phyloP scores from a whole-genome alignment of 768 basidiomycete genomes.

The Phylloporus sp. region DNA sequence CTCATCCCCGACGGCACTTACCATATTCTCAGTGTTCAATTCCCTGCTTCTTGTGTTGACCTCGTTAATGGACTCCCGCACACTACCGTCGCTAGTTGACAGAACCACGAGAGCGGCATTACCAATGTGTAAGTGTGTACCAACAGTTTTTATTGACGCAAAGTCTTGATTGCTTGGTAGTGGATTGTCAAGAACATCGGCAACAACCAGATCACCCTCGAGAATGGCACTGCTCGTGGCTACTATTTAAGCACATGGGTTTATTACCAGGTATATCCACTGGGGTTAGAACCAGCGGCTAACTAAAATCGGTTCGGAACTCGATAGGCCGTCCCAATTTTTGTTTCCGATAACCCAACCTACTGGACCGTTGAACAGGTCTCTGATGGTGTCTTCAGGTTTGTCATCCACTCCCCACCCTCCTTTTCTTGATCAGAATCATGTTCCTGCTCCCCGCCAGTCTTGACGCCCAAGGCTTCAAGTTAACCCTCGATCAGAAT shows the following conservation, averaged over 20 bases:
- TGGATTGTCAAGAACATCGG: background rate
- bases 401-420: background rate
- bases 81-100: background rate
- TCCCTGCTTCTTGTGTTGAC: background rate
- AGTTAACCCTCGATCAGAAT: no score
- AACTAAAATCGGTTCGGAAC: background rate
- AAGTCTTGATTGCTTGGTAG: background rate
- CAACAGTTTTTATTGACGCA: background rate
- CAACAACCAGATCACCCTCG: background rate
- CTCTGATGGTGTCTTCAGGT: background rate
- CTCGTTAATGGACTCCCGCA: background rate
- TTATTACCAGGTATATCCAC: background rate
- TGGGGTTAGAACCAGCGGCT: background rate
- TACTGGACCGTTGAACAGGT: background rate
- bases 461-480: no score
- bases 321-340: background rate
- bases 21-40: background rate
- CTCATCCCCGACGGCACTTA: background rate
- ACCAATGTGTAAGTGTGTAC: background rate
- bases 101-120: background rate
- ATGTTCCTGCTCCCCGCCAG: background rate
- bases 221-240: background rate
- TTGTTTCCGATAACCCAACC: background rate
- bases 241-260: background rate
- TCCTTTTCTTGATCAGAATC: background rate